phyloP scores from a whole-genome alignment of 2,329 filamentous ascomycete species.

The Ceratocystis lukuohia region DNA sequence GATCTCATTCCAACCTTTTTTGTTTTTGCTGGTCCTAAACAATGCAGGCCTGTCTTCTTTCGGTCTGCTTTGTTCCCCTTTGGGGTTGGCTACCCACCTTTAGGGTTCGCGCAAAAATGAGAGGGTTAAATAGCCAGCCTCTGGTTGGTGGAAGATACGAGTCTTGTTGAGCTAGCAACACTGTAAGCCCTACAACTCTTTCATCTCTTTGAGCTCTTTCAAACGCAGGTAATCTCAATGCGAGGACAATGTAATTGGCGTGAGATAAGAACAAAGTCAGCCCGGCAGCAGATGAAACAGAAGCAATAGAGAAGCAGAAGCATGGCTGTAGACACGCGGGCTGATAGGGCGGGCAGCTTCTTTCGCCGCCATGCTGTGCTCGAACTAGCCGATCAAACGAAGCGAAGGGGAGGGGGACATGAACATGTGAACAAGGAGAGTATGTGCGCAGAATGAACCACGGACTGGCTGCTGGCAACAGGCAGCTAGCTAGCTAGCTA shows the following conservation, averaged over 20 bases:
- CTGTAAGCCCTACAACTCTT: too few species aligned
- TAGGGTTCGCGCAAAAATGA: neutral
- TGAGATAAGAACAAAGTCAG: too few species aligned
- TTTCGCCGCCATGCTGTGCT: neutral
- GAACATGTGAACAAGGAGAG: neutral
- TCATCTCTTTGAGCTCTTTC: too few species aligned
- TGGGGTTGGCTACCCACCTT: neutral
- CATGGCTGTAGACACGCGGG: too few species aligned
- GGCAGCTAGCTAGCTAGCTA: too few species aligned
- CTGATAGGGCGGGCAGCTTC: neutral
- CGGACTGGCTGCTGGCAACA: neutral
- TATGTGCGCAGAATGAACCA: neutral
- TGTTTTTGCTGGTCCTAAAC: neutral
- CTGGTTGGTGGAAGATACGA: neutral
- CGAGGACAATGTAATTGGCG: too few species aligned
- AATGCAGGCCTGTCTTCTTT: neutral
- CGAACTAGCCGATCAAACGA: constrained; percentile 2
- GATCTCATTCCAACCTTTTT: neutral
- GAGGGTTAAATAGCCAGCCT: neutral
- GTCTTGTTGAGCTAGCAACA: neutral
- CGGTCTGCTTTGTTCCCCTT: neutral
- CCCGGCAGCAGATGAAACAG: too few species aligned
- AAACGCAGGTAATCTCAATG: too few species aligned
- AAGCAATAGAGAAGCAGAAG: too few species aligned
- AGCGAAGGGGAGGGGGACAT: neutral